Evolutionary conservation across 495 filamentous ascomycete species (phyloP).

Genomic region (Xylaria flabelliformis): DNA sequence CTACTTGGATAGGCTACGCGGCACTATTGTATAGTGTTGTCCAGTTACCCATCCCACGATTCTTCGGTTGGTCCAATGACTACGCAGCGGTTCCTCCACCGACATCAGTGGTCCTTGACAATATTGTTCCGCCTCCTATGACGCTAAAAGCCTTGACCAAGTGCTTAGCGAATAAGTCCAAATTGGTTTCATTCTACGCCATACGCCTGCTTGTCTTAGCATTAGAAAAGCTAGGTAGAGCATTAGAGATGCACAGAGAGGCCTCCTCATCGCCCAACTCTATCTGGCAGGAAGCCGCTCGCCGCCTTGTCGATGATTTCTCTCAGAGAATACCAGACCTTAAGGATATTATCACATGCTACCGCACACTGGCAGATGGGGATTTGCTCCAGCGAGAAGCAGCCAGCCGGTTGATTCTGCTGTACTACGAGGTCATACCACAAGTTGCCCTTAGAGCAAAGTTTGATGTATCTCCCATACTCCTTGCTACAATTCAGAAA

Average conservation of each 20-base stretch:
- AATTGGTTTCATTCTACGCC: conserved; percentile 81
- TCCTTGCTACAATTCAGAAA: conserved; percentile 66
- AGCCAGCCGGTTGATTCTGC: conserved; percentile 71
- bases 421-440: conserved; percentile 83
- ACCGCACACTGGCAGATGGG: conserved; percentile 65
- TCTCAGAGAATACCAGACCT: conserved; percentile 77
- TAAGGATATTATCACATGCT: conserved; percentile 75
- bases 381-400: conserved; percentile 81
- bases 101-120: conserved; percentile 77
- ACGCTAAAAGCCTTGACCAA: conserved; percentile 75
- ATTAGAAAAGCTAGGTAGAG: conserved; percentile 74
- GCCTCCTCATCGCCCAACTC: conserved; percentile 49
- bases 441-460: conserved; percentile 80
- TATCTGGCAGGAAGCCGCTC: conserved; percentile 70
- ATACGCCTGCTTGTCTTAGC: conserved; percentile 77
- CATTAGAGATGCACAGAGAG: conserved; percentile 60
- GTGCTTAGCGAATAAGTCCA: conserved; percentile 76
- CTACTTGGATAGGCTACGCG: conserved; percentile 94
- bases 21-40: conserved; percentile 82
- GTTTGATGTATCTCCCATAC: conserved; percentile 79
- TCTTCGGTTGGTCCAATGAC: conserved; percentile 63
- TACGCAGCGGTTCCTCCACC: conserved; percentile 75
- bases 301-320: conserved; percentile 74
- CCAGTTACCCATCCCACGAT: conserved; percentile 71
- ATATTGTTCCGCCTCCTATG: conserved; percentile 82